Conservation (phyloP, 2,329 filamentous ascomycete species). For the Curvularia sp. region DNA sequence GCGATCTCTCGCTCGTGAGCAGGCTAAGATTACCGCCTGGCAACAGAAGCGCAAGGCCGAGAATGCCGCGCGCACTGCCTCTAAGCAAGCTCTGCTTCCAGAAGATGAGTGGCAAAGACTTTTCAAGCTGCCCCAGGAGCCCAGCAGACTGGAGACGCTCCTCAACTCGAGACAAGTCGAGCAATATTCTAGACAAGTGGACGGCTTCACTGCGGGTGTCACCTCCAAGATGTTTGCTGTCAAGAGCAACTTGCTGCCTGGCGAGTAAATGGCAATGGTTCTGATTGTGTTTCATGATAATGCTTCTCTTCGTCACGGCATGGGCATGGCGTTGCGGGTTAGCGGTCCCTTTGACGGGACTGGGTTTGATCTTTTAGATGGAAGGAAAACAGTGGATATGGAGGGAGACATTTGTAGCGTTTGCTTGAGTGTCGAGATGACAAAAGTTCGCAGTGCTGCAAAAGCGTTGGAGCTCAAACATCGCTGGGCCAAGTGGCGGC, state of each 20-base stretch:
- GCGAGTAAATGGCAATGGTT: constrained; percentile 50
- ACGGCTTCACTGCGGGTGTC: constrained; percentile 90
- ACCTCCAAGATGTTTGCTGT: constrained; percentile 99
- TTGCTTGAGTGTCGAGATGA: constrained; percentile 10
- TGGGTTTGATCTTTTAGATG: constrained; percentile 30
- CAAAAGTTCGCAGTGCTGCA: constrained; percentile 19
- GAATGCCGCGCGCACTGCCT: constrained; percentile 81
- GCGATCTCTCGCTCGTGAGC: constrained; percentile 89
- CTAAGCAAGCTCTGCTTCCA: constrained; percentile 87
- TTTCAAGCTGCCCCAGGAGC: constrained; percentile 97
- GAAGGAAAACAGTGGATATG: constrained; percentile 17
- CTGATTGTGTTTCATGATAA: constrained; percentile 39
- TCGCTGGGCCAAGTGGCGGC: constrained; percentile 19
- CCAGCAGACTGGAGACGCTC: constrained; percentile 90
- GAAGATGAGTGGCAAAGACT: constrained; percentile 98
- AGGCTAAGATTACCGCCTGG: constrained; percentile 96
- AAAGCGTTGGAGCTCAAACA: constrained; percentile 14
- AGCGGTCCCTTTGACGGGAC: constrained; percentile 33
- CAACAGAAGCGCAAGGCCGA: constrained; percentile 96
- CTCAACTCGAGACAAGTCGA: constrained; percentile 95
- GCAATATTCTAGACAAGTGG: constrained; percentile 96
- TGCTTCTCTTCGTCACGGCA: constrained; percentile 47
- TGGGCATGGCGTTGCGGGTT: constrained; percentile 49
- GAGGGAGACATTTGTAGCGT: constrained; percentile 10
- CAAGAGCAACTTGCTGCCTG: constrained; percentile 70